These are phyloP conservation scores for Ganoderma lingzhi DNA, from an alignment of 1,284 basidiomycete species.

Conservation along the genomic window DNA sequence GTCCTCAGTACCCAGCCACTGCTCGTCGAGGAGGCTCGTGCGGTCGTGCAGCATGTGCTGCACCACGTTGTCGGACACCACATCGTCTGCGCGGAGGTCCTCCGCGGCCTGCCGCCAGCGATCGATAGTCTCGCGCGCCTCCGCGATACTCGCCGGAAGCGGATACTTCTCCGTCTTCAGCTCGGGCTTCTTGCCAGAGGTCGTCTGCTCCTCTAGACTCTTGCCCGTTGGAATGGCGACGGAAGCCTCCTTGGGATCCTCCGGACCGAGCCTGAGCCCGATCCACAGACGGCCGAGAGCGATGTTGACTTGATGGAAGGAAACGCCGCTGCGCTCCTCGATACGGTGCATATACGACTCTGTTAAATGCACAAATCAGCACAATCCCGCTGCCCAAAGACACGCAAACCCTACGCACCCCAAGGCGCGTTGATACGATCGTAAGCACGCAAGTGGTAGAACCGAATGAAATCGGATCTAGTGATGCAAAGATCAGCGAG, in stretches of 20 bases:
- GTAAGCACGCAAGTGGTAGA: conserved; percentile 91
- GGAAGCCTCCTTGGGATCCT: conserved; percentile 59
- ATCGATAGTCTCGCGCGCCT: conserved; percentile 69
- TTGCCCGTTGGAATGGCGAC: conserved; percentile 56
- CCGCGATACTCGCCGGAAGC: conserved; percentile 71
- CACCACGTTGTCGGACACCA: conserved; percentile 76
- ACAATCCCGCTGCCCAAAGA: too few relatives aligned
- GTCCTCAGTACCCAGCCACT: conserved; percentile 83
- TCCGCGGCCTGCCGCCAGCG: conserved; percentile 74
- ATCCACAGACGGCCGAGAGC: conserved; percentile 88
- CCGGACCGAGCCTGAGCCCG: conserved; percentile 54
- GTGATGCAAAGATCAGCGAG: conserved; percentile 8
- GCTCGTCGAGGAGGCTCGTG: conserved; percentile 70
- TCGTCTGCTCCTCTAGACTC: conserved; percentile 45
- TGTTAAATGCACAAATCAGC: conserved; percentile 30
- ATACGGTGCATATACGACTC: conserved; percentile 70
- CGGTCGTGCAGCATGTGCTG: conserved; percentile 79
- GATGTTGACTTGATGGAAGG: conserved; percentile 87
- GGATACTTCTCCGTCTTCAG: conserved; percentile 67
- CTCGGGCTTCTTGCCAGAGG: conserved; percentile 50
- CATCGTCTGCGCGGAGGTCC: conserved; percentile 59
- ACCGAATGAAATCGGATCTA: conserved; percentile 82
- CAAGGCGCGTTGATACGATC: conserved; percentile 90
- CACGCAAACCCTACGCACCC: conserved; percentile 46
- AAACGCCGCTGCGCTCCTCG: conserved; percentile 79